Evolutionary conservation across 2,329 filamentous ascomycete species (phyloP), one percentile per base, ranked within the genome.

Genomic region (Neodidymelliopsis sp.): DNA sequence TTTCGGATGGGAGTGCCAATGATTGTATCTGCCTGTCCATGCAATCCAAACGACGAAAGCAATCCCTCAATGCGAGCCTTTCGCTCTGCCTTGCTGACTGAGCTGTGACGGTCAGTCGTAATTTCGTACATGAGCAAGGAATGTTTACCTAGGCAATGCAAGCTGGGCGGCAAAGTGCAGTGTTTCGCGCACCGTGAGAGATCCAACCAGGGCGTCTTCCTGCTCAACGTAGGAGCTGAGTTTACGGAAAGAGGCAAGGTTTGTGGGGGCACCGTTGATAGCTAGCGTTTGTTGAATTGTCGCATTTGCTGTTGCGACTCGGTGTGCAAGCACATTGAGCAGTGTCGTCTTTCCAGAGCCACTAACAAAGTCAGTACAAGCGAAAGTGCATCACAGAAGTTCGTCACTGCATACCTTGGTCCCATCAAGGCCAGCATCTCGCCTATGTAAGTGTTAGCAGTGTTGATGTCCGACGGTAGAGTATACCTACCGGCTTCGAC

Each of bases 171-270:
- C 87, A 69, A 95, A 95, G 54, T 85, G 76, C 52, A 96, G 74
- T 0, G 90, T 95, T 75, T 95, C 91, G 20, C 82, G 79, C 7
- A 93, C 89, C 0, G 90, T 95, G 56, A 95, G 77, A 0, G 87
- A 87, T 4, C 90, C 91, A 39, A 93, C 88, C 10, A 95, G 79
- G 1, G 89, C 87, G 76, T 96, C 91, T 57, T 95, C 90, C 70
- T 96, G 91, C 75, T 96, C 91, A 16, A 95, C 91, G 65, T 91
- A 95, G 35, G 84, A 84, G 44, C 83, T 87, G 38, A 93, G 78
- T 36, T 82, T 78, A 13, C 84, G 83, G 59, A 93, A 87, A 0
- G 76, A 75, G 6, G 77, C 69, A 6, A 77, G 72, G 1, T 84
- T 79, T 3, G 84, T 74, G 4, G 73, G 63, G 2, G 65, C 68